These are phyloP conservation scores for Colletotrichum sp. DNA, from an alignment of 2,329 filamentous ascomycete genomes.

Conservation along the genomic window DNA sequence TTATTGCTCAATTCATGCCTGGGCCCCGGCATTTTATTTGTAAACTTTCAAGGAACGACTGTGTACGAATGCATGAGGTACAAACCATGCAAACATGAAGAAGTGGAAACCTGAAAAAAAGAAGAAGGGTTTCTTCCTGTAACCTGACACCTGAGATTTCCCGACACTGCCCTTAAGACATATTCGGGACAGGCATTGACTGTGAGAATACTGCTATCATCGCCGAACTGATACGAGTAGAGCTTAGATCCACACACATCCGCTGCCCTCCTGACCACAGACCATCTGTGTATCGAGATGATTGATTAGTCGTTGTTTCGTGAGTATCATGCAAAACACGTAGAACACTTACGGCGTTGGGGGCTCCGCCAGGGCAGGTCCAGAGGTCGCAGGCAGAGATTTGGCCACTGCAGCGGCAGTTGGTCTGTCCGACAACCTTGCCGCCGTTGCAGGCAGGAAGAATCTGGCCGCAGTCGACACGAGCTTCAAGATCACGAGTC, in stretches of 20 bases:
- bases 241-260: background rate
- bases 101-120: background rate
- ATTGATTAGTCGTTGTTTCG: background rate
- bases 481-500: background rate
- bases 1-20: background rate
- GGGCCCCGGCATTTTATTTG: background rate
- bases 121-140: background rate
- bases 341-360: constrained; percentile 19
- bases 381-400: constrained; percentile 23
- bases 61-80: background rate
- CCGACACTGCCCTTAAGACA: background rate
- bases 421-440: constrained; percentile 23
- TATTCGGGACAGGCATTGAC: background rate
- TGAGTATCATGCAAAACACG: background rate
- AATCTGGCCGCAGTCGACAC: constrained; percentile 19
- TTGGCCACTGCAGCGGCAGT: constrained; percentile 28
- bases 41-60: background rate
- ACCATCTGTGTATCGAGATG: background rate
- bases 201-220: background rate
- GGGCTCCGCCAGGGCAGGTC: constrained; percentile 20
- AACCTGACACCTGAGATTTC: background rate
- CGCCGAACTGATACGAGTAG: background rate
- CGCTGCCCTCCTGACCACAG: background rate
- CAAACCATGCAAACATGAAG: background rate
- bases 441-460: constrained; percentile 26